Base-by-base conservation (phyloP, 345 rosid species). In the Linum trigynum region DNA sequence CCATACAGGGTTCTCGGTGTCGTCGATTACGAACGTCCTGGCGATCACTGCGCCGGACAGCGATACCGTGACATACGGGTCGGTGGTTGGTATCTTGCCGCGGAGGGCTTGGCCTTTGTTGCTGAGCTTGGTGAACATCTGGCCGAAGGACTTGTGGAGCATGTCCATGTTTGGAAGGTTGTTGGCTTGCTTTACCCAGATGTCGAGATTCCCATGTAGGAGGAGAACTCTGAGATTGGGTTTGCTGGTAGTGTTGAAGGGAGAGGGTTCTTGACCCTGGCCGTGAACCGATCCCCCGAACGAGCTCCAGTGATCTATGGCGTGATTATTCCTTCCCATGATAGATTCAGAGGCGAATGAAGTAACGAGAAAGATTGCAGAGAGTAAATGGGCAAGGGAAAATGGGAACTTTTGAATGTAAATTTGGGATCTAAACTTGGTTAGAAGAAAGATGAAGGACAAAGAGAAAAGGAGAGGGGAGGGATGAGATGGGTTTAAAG, bases 51-150 rank as follows among this genome's bases (percentile, higher is more conserved):
- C 96, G 71, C 84, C 86, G 15, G 78, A 59, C 15, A 89, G 64
- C 0, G 95, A 85, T 59, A 92, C 68, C 0, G 89, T 87, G 2
- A 89, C 96, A 60, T 92, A 92, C 4, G 98, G 96, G 79, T 92
- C 96, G 51, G 96, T 87, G 23, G 98, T 92, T 50, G 87, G 81
- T 81, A 78, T 90, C 7, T 68, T 74, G 36, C 86, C 50, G 59
- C 80, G 69, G 48, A 68, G 85, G 61, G 73, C 79, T 64, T 85
- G 92, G 7, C 71, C 74, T 80, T 91, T 91, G 41, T 50, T 72
- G 65, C 75, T 69, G 57, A 78, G 69, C 71, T 71, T 92, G 51
- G 51, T 7, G 51, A 45, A 45, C 51, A 45, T 45, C 11, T 45
- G 51, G 51, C 51, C 51, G 51, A 45, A 45, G 7, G 51, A 45